Evolutionary conservation across 371 early-diverging fungal genomes (phyloP).

Genomic region (Syncephalastrum racemosum): DNA sequence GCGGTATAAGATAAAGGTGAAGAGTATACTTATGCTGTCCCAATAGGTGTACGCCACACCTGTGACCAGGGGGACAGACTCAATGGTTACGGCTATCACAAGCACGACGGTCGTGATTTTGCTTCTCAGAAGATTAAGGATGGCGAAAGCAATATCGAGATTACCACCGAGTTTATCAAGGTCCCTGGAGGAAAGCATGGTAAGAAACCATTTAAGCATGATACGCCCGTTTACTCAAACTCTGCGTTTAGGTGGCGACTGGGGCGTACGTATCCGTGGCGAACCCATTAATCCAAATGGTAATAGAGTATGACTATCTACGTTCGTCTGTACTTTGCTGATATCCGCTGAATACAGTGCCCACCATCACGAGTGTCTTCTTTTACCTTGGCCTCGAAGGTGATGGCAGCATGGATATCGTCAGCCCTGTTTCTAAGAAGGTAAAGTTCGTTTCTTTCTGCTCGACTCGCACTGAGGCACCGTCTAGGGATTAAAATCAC

Average conservation of each 20-base stretch:
- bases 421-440: slow-evolving; percentile 37
- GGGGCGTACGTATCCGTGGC: slow-evolving; percentile 85
- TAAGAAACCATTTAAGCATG: slow-evolving; percentile 4
- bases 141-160: slow-evolving; percentile 60
- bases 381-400: slow-evolving; percentile 75
- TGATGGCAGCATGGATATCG: slow-evolving; percentile 57
- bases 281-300: slow-evolving; percentile 47
- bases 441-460: slow-evolving; percentile 22
- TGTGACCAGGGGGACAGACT: slow-evolving; percentile 87
- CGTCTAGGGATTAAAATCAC: slow-evolving; percentile 41
- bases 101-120: slow-evolving; percentile 84
- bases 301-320: slow-evolving; percentile 5
- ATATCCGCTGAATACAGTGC: slow-evolving; percentile 8
- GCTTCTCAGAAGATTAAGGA: slow-evolving; percentile 82
- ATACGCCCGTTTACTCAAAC: not conserved
- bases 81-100: slow-evolving; percentile 81
- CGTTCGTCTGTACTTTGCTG: not conserved
- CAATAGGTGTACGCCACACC: slow-evolving; percentile 75
- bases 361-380: slow-evolving; percentile 39
- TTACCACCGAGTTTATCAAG: slow-evolving; percentile 86
- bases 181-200: slow-evolving; percentile 60
- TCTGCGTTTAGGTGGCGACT: slow-evolving; percentile 68
- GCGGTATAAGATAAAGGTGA: not conserved
- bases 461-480: not conserved
- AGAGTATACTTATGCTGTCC: not conserved